Conservation (phyloP, 192 early-diverging fungal genomes). For the Backusella tuberculispora region DNA sequence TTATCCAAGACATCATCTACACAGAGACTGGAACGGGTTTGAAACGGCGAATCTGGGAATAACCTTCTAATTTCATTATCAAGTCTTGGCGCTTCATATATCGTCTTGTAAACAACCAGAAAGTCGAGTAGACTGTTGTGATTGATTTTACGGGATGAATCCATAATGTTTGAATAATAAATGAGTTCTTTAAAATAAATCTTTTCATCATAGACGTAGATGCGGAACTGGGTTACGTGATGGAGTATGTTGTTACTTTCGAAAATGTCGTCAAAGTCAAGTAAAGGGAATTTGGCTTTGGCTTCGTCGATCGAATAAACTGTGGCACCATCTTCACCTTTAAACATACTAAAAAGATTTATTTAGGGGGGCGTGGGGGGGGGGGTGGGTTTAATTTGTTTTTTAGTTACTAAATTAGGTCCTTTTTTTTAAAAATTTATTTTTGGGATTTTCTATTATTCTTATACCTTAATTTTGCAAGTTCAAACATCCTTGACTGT, state of each 20-base stretch:
- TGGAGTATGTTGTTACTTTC: not conserved
- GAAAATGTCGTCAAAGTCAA: not conserved
- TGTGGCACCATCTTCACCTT: not conserved
- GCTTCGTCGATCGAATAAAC: conserved; percentile 12
- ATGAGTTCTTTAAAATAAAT: not conserved
- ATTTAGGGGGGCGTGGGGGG: not conserved
- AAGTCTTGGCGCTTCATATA: not conserved
- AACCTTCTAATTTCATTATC: not conserved
- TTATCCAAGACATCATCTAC: conserved; percentile 18
- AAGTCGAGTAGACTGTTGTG: not conserved
- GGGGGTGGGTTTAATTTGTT: too few relatives aligned
- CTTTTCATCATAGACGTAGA: not conserved
- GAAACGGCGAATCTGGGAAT: conserved; percentile 6
- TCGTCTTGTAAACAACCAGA: not conserved
- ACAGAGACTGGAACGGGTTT: conserved; percentile 7
- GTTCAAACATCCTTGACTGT: conserved; percentile 36
- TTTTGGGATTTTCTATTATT: not conserved
- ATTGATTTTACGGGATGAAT: conserved; percentile 3
- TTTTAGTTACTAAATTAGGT: not conserved
- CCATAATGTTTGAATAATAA: not conserved
- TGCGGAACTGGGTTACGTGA: not conserved
- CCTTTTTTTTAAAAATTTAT: not conserved
- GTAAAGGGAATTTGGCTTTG: not conserved
- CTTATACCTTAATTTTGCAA: not conserved
- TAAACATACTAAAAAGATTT: not conserved